phyloP scores from a whole-genome alignment of 257 asterid genomes.

The Apocynum venetum region DNA sequence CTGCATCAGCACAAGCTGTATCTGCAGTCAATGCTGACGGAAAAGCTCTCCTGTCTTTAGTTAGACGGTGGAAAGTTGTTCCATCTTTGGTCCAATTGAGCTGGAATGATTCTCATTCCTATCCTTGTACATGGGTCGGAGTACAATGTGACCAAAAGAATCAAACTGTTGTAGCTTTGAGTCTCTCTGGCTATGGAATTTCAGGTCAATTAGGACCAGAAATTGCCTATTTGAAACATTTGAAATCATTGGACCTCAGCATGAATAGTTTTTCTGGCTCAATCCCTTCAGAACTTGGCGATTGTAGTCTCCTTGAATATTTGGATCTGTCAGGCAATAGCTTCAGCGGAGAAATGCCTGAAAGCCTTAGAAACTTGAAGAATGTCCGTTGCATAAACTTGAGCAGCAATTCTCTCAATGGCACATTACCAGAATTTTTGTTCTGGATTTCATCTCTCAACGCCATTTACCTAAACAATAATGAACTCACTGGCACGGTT shows the following conservation, averaged over 20 bases:
- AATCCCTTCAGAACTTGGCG: slow-evolving; percentile 36
- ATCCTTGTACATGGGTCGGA: slow-evolving; percentile 64
- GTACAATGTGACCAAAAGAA: slow-evolving; percentile 36
- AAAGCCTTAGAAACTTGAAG: slow-evolving; percentile 38
- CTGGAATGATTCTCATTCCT: slow-evolving; percentile 63
- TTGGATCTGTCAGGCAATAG: slow-evolving; percentile 44
- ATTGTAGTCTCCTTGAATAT: slow-evolving; percentile 36
- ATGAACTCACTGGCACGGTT: slow-evolving; percentile 56
- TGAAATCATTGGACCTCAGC: slow-evolving; percentile 35
- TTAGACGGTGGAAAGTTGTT: slow-evolving; percentile 52
- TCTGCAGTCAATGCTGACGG: slow-evolving; percentile 51
- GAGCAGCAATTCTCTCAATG: slow-evolving; percentile 39
- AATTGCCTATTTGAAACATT: slow-evolving; percentile 33
- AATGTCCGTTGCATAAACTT: slow-evolving; percentile 32
- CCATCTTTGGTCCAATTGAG: slow-evolving; percentile 44
- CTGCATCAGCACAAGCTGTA: slow-evolving; percentile 22
- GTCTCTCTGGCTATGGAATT: slow-evolving; percentile 35
- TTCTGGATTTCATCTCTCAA: slow-evolving; percentile 40
- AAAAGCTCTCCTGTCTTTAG: slow-evolving; percentile 49
- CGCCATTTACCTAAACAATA: slow-evolving; percentile 34
- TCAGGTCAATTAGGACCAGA: slow-evolving; percentile 56
- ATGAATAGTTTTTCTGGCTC: slow-evolving; percentile 40
- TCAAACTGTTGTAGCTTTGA: slow-evolving; percentile 25
- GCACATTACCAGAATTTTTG: slow-evolving; percentile 45
- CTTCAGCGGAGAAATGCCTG: slow-evolving; percentile 52